These are phyloP conservation scores for Trametes polyzona DNA, from an alignment of 1,284 basidiomycete genomes.

Conservation along the genomic window DNA sequence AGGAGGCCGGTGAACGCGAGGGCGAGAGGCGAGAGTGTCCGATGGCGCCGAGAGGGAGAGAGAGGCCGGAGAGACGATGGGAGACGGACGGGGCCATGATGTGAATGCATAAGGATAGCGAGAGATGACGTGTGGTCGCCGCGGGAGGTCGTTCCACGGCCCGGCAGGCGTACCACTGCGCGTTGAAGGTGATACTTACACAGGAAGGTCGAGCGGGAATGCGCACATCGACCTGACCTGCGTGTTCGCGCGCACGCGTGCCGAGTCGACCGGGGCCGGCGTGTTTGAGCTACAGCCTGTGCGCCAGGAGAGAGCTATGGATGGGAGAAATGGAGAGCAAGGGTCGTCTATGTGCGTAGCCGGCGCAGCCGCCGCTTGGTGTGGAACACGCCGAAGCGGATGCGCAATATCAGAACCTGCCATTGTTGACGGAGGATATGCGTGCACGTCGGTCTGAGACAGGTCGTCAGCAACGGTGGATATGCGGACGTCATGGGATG, in stretches of 20 bases:
- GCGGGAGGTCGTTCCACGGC: slow-evolving; percentile 19
- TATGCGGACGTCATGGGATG: background rate
- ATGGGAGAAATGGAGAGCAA: background rate
- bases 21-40: background rate
- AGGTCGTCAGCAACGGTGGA: slow-evolving; percentile 1
- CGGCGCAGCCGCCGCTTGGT: slow-evolving; percentile 46
- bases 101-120: slow-evolving; percentile 30
- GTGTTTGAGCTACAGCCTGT: slow-evolving; percentile 17
- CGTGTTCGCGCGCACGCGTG: slow-evolving; percentile 23
- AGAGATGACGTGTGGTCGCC: slow-evolving; percentile 12
- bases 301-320: slow-evolving; percentile 16
- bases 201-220: background rate
- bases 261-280: slow-evolving; percentile 24
- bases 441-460: slow-evolving; percentile 55
- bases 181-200: slow-evolving; percentile 3
- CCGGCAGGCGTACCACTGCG: slow-evolving; percentile 21
- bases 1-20: background rate
- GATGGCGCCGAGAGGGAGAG: slow-evolving; percentile 4
- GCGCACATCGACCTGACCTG: slow-evolving; percentile 23
- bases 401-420: slow-evolving; percentile 56
- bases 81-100: slow-evolving; percentile 8
- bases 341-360: slow-evolving; percentile 21
- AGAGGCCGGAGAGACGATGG: slow-evolving; percentile 8
- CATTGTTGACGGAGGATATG: slow-evolving; percentile 57
- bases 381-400: slow-evolving; percentile 62